Evolutionary conservation across 768 basidiomycete genomes (phyloP).

Genomic region (Boletus fagicola): DNA sequence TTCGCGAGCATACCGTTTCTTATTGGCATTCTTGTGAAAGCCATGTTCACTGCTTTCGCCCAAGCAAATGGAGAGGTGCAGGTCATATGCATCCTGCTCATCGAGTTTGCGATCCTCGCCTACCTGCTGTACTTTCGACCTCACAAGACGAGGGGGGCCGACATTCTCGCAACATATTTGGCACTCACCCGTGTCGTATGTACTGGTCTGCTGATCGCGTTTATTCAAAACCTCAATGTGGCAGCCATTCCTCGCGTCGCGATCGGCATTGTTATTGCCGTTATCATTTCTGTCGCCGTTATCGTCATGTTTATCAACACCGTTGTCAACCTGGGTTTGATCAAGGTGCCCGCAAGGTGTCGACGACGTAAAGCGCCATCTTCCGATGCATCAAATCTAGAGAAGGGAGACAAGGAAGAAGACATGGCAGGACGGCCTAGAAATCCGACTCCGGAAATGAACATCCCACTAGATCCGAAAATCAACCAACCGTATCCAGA

Average conservation of each 20-base stretch:
- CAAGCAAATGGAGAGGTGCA: constrained; percentile 64
- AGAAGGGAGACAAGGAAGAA: constrained; percentile 28
- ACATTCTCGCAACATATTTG: constrained; percentile 67
- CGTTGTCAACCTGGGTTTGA: constrained; percentile 47
- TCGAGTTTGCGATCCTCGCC: constrained; percentile 62
- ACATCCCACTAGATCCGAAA: constrained; percentile 39
- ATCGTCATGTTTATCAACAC: constrained; percentile 69
- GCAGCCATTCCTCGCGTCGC: constrained; percentile 76
- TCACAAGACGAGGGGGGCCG: constrained; percentile 62
- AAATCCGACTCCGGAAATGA: constrained; percentile 55
- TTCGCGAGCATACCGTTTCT: constrained; percentile 64
- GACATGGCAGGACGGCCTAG: constrained; percentile 36
- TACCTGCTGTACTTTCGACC: constrained; percentile 57
- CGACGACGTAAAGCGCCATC: constrained; percentile 15
- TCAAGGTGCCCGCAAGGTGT: constrained; percentile 20
- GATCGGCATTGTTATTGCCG: constrained; percentile 72
- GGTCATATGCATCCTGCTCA: constrained; percentile 59
- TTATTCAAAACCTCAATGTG: constrained; percentile 62
- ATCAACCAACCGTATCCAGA: constrained; percentile 47
- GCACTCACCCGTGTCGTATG: constrained; percentile 66
- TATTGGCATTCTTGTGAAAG: constrained; percentile 58
- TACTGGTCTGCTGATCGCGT: constrained; percentile 73
- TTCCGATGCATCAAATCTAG: constrained; percentile 23
- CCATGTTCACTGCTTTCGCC: constrained; percentile 70
- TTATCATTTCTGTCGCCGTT: constrained; percentile 69